Base-by-base conservation (phyloP, 768 basidiomycete genomes). In the Lentinula guzmanii region DNA sequence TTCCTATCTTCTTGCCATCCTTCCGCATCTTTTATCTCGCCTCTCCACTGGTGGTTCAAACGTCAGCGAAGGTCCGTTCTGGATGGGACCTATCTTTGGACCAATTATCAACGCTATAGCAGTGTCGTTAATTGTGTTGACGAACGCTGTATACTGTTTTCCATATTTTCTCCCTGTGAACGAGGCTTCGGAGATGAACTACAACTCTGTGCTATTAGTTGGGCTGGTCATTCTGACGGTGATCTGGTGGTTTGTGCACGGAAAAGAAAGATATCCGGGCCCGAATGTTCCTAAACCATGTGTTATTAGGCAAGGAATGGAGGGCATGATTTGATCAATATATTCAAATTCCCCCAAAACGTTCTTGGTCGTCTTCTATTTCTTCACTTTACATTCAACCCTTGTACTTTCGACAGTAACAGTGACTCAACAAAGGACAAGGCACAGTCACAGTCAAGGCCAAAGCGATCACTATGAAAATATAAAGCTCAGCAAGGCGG, bases 1-100 rank as follows among this genome's bases (percentile, higher is more conserved):
- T 33, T 65, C 64, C 18, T 65, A 65, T 45, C 61, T 60, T 61
- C 61, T 65, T 46, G 64, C 64, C 31, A 65, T 65, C 37, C 50
- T 65, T 18, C 61, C 64, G 2, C 64, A 65, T 52, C 53, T 65
- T 33, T 57, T 65, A 43, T 65, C 64, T 15, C 54, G 64, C 35
- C 64, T 61, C 52, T 57, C 58, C 18, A 11, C 21, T 28, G 28
- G n/a, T 9, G 55, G 55, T 4, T 41, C 55, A 42, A 65, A 65
- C 34, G 41, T 65, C 18, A 53, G 58, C 15, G 51, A 60, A 48
- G 64, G 64, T 37, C 61, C 63, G 7, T 64, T 64, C 45, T 64
- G 63, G 63, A 64, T 64, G 63, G 61, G 63, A 21, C 24, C 39
- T 10, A 35, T 58, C 34, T 33, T 51, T 4, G 64, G 64, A 11